Evolutionary conservation across 2,329 filamentous ascomycete species (phyloP), one percentile per base, ranked within the genome.

Genomic region (Aspergillus pseudoglaucus): DNA sequence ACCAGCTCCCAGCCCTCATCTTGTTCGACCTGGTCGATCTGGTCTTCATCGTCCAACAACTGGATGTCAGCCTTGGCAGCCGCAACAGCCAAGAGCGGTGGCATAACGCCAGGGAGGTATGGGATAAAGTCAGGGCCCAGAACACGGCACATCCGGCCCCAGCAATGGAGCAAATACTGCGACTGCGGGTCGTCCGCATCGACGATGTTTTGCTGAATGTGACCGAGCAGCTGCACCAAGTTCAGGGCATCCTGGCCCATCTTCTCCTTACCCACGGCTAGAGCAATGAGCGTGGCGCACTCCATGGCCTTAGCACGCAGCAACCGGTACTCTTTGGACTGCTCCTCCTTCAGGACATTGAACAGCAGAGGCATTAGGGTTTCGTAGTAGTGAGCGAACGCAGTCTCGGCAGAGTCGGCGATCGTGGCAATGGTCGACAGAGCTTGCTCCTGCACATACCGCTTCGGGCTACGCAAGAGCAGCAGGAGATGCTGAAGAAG

Each of bases 1-100:
- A 98, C 90, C 57, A 98, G 78, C 69, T 98, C 93, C 93, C 93
- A 98, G 39, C 91, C 91, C 48, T 96, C 91, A 61, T 97, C 91
- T 61, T 93, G 87, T 67, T 95, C 88, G 52, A 96, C 84, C 63
- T 90, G 84, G 59, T 94, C 89, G 33, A 94, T 87, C 68, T 95
- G 88, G 27, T 96, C 91, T 49, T 97, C 90, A 57, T 95, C 90
- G 56, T 97, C 93, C 33, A 98, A 76, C 40, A 98, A 80, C 68
- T 97, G 93, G 50, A 98, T 95, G 61, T 98, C 93, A 23, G 93
- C 93, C 76, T 96, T 97, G 46, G 93, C 90, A 59, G 88, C 87
- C 25, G 91, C 93, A 54, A 97, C 80, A 64, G 94, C 85, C 49
- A 96, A 79, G 47, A 98, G 78, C 17, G 93, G 93, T 6, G 91